Conservation (phyloP, 768 basidiomycete species). For the Kwoniella sp. region DNA sequence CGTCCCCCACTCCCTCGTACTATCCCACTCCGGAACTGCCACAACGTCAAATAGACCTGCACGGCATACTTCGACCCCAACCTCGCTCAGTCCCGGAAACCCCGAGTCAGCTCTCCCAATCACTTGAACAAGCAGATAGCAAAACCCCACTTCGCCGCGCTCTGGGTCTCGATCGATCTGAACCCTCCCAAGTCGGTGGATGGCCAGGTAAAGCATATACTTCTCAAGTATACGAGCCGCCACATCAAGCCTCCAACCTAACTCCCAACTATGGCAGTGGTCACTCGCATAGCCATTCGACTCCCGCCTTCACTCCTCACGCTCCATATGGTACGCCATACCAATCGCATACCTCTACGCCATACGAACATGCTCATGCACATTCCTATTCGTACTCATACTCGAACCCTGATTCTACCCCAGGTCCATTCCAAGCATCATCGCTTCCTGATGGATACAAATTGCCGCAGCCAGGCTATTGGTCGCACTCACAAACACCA, state of each 20-base stretch:
- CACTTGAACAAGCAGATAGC: background rate
- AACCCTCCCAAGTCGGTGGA: background rate
- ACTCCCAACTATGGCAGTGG: background rate
- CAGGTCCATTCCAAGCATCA: background rate
- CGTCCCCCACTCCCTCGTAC: background rate
- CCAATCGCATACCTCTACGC: background rate
- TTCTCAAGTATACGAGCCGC: slow-evolving; percentile 4
- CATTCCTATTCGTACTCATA: slow-evolving; percentile 7
- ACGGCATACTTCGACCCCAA: background rate
- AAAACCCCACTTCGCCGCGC: background rate
- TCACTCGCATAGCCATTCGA: background rate
- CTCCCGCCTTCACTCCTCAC: slow-evolving; percentile 7
- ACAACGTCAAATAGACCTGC: background rate
- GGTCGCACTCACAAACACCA: background rate
- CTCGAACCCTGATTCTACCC: background rate
- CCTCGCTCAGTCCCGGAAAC: background rate
- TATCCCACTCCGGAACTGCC: background rate
- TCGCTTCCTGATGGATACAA: background rate
- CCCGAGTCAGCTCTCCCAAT: background rate
- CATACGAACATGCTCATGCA: slow-evolving; percentile 2
- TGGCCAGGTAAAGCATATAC: slow-evolving; percentile 6
- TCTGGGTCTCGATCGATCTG: background rate
- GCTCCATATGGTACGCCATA: slow-evolving; percentile 1
- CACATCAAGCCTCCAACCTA: background rate
- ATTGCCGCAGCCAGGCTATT: background rate